Evolutionary conservation across 169 alveolate genomes (phyloP), one percentile per base, ranked within the genome.

Genomic region (Plasmodium sp.): DNA sequence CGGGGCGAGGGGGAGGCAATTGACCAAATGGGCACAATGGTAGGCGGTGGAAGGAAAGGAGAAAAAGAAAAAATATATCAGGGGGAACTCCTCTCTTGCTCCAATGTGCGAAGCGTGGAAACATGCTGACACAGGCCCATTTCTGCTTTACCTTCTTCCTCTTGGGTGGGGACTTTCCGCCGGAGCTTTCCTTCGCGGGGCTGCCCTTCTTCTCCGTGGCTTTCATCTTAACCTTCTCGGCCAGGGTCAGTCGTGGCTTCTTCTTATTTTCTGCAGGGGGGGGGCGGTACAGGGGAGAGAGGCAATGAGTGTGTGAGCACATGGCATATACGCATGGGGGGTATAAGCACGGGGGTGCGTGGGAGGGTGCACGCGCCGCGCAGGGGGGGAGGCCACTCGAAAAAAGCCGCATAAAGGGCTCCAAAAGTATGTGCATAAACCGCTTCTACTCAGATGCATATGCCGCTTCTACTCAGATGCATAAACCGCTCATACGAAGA

Each of bases 221-320:
- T 41, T 88, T 88, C 94, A 73, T 71, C 39, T 88, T 88, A 18
- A 88, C 56, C 39, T 79, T 88, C 73, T 88, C 94, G 14, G 94
- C 88, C 72, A 88, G 45, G 14, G 83, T 88, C 75, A 88, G 34
- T 22, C 94, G 62, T 1, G 94, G 94, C 51, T 88, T 88, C 56
- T 88, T 88, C 75, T 88, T 88, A 16, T 88, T 88, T 73, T 88
- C 94, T 88, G 72, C 14, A 81, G 73, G 51, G 56, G 62, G 36
- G 45, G 27, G 0, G 27, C 27, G 27, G 27, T 22, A 22, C 27
- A 22, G 27, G 27, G 27, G 27, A 22, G 27, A 22, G 27, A 22
- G 27, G 27, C 27, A 22, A 22, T 22, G 27, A 22, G 27, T 36
- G 43, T 41, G 16, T 71, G 16, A 3, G 34, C 56, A 43, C 58